A percentile compares a stretch with the other conserved stretches of the same genome.
These are phyloP conservation scores for Aspergillus sp. DNA, from an alignment of 2,329 filamentous ascomycete genomes.

Conservation along the genomic window DNA sequence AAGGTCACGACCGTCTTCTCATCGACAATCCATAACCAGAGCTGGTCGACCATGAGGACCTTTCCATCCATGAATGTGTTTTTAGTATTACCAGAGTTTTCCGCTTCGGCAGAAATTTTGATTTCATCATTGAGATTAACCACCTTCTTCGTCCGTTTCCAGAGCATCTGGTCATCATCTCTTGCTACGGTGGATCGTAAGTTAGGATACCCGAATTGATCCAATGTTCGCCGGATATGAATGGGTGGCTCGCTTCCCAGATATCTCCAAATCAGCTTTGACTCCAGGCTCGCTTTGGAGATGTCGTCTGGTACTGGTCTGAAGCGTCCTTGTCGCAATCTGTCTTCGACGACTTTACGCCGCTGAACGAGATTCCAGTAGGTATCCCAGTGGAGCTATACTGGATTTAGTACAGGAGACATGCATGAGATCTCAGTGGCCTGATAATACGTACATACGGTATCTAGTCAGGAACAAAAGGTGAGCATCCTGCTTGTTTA, in stretches of 20 bases:
- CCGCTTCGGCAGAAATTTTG: constrained; percentile 44
- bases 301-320: constrained; percentile 59
- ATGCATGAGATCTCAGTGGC: rapidly evolving
- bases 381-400: constrained; percentile 64
- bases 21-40: constrained; percentile 58
- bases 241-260: constrained; percentile 63
- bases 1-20: constrained; percentile 37
- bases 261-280: constrained; percentile 65
- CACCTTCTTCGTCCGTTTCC: constrained; percentile 62
- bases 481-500: constrained; percentile 5
- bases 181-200: constrained; percentile 61
- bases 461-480: constrained; percentile 15
- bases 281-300: constrained; percentile 57
- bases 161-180: constrained; percentile 69
- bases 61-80: constrained; percentile 35
- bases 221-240: constrained; percentile 63
- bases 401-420: neutral
- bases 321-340: constrained; percentile 57
- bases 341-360: constrained; percentile 56
- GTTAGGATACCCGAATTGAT: constrained; percentile 66
- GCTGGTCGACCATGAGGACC: constrained; percentile 68
- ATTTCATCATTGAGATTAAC: constrained; percentile 42
- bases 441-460: constrained; percentile 29
- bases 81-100: constrained; percentile 18
- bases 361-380: constrained; percentile 61